phyloP scores from a whole-genome alignment of 257 asterid species.

The Coffea canephora region DNA sequence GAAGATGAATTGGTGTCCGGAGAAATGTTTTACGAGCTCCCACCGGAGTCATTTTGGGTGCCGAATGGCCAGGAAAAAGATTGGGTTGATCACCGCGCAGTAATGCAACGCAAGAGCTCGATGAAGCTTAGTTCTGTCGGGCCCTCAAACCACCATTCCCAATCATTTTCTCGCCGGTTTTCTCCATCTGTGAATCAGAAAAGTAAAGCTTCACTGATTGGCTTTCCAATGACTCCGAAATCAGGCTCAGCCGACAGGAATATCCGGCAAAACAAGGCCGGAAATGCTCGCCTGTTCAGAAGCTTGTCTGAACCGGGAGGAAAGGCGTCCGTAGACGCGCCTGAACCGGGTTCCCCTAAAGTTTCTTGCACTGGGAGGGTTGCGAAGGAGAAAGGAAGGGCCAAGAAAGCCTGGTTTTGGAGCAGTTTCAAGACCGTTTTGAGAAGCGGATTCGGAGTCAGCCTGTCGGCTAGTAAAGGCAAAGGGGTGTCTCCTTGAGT shows the following conservation, averaged over 20 bases:
- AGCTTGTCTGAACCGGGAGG: slow-evolving; percentile 44
- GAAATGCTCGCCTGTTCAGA: slow-evolving; percentile 29
- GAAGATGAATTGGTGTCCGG: slow-evolving; percentile 14
- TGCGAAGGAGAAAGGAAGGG: slow-evolving; percentile 26
- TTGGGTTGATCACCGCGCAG: slow-evolving; percentile 54
- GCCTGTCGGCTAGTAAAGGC: slow-evolving; percentile 11
- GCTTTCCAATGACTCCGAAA: slow-evolving; percentile 35
- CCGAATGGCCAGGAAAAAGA: slow-evolving; percentile 45
- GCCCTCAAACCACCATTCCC: slow-evolving; percentile 23
- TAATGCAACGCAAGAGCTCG: slow-evolving; percentile 57
- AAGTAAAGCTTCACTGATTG: slow-evolving; percentile 30
- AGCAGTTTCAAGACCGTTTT: slow-evolving; percentile 35
- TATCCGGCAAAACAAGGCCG: slow-evolving; percentile 29
- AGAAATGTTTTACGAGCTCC: slow-evolving; percentile 37
- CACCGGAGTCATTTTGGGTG: slow-evolving; percentile 63
- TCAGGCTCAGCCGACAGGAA: slow-evolving; percentile 17
- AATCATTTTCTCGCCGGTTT: slow-evolving; percentile 31
- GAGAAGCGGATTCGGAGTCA: slow-evolving; percentile 21
- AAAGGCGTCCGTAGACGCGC: slow-evolving; percentile 19
- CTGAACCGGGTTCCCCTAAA: slow-evolving; percentile 79
- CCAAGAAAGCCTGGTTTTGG: slow-evolving; percentile 49
- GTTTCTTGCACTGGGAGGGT: slow-evolving; percentile 75
- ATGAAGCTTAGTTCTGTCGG: slow-evolving; percentile 34
- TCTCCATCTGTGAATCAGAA: slow-evolving; percentile 15
- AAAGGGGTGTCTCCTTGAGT: no score